phyloP scores from a whole-genome alignment of 331 rosid genomes.

The Stylosanthes scabra region DNA sequence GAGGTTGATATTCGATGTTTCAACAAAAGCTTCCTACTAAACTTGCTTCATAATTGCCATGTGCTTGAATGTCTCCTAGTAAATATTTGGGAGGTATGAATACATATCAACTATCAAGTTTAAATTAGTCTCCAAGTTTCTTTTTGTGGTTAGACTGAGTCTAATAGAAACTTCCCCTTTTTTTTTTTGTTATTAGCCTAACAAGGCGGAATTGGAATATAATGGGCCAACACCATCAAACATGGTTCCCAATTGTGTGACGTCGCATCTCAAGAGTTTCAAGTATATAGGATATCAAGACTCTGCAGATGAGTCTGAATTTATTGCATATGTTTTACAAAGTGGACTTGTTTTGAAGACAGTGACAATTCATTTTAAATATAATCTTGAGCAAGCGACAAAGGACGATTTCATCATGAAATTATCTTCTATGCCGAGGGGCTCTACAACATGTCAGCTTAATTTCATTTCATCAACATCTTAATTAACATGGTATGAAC shows the following conservation, averaged over 20 bases:
- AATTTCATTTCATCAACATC: not conserved
- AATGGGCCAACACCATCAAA: not conserved
- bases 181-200: not conserved
- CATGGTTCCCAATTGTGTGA: slow-evolving; percentile 17
- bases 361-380: not conserved
- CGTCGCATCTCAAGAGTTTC: not conserved
- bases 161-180: not conserved
- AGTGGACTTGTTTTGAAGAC: not conserved
- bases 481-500: not conserved
- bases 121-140: not conserved
- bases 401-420: not conserved
- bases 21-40: not conserved
- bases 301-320: not conserved
- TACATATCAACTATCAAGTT: not conserved
- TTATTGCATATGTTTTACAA: slow-evolving; percentile 3
- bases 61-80: not conserved
- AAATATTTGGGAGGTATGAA: not conserved
- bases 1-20: not conserved
- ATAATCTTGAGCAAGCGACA: not conserved
- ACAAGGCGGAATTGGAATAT: too few relatives aligned
- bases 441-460: not conserved
- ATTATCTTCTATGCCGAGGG: not conserved
- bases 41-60: not conserved
- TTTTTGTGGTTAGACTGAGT: too few relatives aligned
- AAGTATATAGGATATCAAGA: not conserved